Conservation (phyloP, 345 rosid genomes). For the Linum usitatissimum region DNA sequence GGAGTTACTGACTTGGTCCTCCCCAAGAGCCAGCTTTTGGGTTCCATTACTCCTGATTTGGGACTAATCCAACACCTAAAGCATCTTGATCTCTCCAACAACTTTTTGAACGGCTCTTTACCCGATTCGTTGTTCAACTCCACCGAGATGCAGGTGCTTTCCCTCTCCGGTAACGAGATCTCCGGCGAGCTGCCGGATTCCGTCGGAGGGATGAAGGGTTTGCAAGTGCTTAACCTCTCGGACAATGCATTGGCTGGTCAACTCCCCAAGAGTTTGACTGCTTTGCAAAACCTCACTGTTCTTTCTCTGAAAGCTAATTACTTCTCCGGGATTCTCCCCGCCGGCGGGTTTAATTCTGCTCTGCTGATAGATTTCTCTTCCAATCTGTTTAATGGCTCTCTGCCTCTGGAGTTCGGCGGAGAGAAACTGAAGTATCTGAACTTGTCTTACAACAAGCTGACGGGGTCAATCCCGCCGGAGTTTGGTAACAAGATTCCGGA, state of each 20-base stretch:
- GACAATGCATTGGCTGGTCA: constrained; percentile 63
- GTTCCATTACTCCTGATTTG: constrained; percentile 42
- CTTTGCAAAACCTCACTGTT: constrained; percentile 45
- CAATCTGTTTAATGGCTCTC: constrained; percentile 57
- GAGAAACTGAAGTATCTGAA: constrained; percentile 45
- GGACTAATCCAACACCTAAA: constrained; percentile 38
- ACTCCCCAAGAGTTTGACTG: constrained; percentile 37
- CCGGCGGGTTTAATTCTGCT: constrained; percentile 46
- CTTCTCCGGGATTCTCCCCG: constrained; percentile 48
- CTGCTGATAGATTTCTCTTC: constrained; percentile 68
- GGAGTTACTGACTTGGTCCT: constrained; percentile 54
- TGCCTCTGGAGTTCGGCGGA: constrained; percentile 55
- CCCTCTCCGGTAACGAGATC: constrained; percentile 45
- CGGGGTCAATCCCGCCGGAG: constrained; percentile 41
- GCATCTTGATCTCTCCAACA: constrained; percentile 58
- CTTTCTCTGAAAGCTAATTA: constrained; percentile 53
- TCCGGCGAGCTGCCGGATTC: constrained; percentile 54
- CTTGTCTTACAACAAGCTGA: constrained; percentile 62
- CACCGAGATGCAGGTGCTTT: constrained; percentile 39
- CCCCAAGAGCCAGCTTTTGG: constrained; percentile 46
- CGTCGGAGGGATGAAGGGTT: constrained; percentile 28
- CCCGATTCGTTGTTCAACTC: constrained; percentile 45
- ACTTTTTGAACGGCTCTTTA: constrained; percentile 54
- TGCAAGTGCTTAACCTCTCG: constrained; percentile 59
- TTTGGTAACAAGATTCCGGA: constrained; percentile 48